A percentile compares a stretch with the other conserved stretches of the same genome.
Conservation (phyloP, 768 basidiomycete genomes). For the Tylopilus intermedius region DNA sequence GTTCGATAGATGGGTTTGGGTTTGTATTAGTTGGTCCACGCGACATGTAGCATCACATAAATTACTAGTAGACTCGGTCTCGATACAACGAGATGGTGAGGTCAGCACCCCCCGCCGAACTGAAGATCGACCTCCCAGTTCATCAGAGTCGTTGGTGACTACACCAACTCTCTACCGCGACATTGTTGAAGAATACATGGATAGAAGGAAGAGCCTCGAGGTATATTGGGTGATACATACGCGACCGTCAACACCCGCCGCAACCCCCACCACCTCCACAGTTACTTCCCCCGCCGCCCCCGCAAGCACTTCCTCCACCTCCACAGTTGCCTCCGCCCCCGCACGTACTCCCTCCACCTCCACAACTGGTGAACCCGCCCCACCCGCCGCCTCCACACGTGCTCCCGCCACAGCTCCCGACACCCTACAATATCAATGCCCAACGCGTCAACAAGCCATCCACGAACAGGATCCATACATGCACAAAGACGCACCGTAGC, state of each 20-base stretch:
- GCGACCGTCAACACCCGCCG: too few species aligned
- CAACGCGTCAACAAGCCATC: not conserved
- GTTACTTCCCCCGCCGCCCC: not conserved
- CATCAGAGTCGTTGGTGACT: too few species aligned
- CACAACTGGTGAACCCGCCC: not conserved
- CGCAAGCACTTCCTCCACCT: not conserved
- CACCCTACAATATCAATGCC: not conserved
- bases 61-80: too few species aligned
- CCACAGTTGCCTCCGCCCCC: slow-evolving; percentile 4
- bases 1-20: not conserved
- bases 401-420: slow-evolving; percentile 1
- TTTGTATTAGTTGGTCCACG: not conserved
- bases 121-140: too few species aligned
- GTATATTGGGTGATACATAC: too few species aligned
- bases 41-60: not conserved
- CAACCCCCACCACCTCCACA: too few species aligned
- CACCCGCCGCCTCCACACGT: not conserved
- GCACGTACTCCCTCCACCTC: not conserved
- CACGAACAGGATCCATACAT: too few species aligned
- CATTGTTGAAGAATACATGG: too few species aligned
- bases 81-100: slow-evolving; percentile 15
- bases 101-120: not conserved
- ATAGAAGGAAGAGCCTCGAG: too few species aligned
- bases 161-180: too few species aligned
- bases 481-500: slow-evolving; percentile 2